Evolutionary conservation across 1,139 yeast genomes (phyloP), one percentile per base, ranked within the genome.

Genomic region (Magnusiomyces tetraspermus): DNA sequence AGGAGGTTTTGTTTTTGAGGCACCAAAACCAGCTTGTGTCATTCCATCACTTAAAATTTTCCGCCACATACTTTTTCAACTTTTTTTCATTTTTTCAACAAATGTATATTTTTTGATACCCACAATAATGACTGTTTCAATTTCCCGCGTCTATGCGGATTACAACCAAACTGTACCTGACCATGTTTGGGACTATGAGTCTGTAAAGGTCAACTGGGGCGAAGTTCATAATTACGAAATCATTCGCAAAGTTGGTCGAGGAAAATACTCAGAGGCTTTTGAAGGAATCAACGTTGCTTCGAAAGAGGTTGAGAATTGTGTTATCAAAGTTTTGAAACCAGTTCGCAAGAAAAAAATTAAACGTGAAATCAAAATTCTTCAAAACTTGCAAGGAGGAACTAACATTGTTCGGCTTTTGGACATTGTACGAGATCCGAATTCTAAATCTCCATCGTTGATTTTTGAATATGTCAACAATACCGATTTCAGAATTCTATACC

Each of bases 191-290:
- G 97, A 92, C 71, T 92, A 92, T 67, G 75, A 78, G 58, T 75
- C 75, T 56, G 75, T 75, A 52, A 68, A 72, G 30, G 72, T 79
- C 46, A 68, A 71, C 57, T 79, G 83, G 83, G 82, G 94, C 10
- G 72, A 76, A 55, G 84, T 85, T 59, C 73, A 78, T 56, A 82
- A 85, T 71, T 92, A 92, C 70, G 99, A 94, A 70, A 88, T 94
- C 58, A 80, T 89, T 53, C 78, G 84, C 59, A 92, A 92, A 69
- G 87, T 94, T 50, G 99, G 99, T 30, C 80, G 98, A 57, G 98
- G 99, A 51, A 92, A 92, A 72, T 94, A 94, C 70, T 86, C 96
- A 8, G 99, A 94, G 70, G 99, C 95, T 43, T 94, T 94, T 68
- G 83, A 82, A 58, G 95, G 94, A 36, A 72, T 83, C 38, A 84